Base-by-base conservation (phyloP, 495 filamentous ascomycete species). In the Penicillium turbatum region DNA sequence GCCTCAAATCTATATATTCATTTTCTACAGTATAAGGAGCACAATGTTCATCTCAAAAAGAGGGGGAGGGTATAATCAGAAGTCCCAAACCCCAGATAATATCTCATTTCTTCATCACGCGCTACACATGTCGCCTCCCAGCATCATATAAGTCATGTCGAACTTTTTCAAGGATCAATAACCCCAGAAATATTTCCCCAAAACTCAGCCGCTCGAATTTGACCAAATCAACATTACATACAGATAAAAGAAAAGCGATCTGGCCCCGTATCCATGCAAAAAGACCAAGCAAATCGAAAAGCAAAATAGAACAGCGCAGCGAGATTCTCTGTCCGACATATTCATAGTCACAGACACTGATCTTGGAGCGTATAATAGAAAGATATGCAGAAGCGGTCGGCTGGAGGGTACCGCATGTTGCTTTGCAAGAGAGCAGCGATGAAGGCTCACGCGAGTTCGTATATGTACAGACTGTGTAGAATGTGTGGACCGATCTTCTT, bases 391-490 rank as follows among this genome's bases (percentile, higher is more conserved):
- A 17, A 3, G 35, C 21, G 17, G 34, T 24, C 47, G 46, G 24
- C 27, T 24, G 35, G 47, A 39, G 31, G 32, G 30, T 32, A 35
- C 27, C 52, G 47, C 38, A 29, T 32, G 24, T n/a, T 6, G n/a
- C 24, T 21, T 39, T 19, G 15, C 16, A 37, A 29, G 13, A n/a
- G 12, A n/a, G 27, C 12, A 47, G 19, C 17, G 11, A 31, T 41
- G 26, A 21, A 39, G n/a, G 32, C 15, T 16, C 17, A 26, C 17
- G 49, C 24, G 43, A 19, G 17, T 41, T 48, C 45, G 32, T 66
- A 68, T 68, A 63, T 68, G 56, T 63, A 68, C 60, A 68, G 59
- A 57, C 32, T 54, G 57, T 58, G 56, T 58, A 57, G 48, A 60
- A 64, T 62, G 58, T 61, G 61, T 59, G 55, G 40, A 56, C 55